Evolutionary conservation across 1,284 basidiomycete species (phyloP), one percentile per base, ranked within the genome.

Genomic region (Leccinum subatratum): DNA sequence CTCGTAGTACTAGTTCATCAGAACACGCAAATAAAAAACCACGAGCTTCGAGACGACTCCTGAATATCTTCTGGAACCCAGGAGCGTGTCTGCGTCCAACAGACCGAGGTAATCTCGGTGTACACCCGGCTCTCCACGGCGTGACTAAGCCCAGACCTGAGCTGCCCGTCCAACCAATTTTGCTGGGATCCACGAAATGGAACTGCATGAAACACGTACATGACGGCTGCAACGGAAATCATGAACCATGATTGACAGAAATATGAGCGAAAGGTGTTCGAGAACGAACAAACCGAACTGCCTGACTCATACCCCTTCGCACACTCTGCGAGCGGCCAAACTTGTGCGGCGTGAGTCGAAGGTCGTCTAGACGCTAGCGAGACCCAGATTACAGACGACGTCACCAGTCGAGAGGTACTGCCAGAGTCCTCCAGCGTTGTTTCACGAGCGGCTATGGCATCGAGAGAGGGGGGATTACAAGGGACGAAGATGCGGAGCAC

Each of bases 401-500:
- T 93, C 91, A 2, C 91, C 91, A 0, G 82, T 82, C 3, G 87
- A 89, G 37, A 93, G 81, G 69, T 90, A 83, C 11, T 82, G 78
- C 90, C 90, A 92, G 6, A 93, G 80, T 0, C 85, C 88, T 3
- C 83, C 81, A 2, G 81, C 80, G 20, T 83, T 58, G 84, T 81
- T 73, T 91, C 87, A 73, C 89, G 91, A 6, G 79, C 78, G 4
- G 80, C 73, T 54, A 91, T 78, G 18, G 82, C 79, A 32, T 78
- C 77, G 3, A 81, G 80, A 61, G 85, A 81, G 51, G 90, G 78
- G 16, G 77, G 77, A 1, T 83, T 79, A 70, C 88, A 91, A 5
- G 91, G 91, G 37, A 90, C 85, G 69, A 90, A 93, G 56, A 89
- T 86, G 42, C 3, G 91, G 91, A 2, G 91, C 89, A 25, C 90